Conservation (phyloP, 768 basidiomycete genomes). For the Podaxis sp. region DNA sequence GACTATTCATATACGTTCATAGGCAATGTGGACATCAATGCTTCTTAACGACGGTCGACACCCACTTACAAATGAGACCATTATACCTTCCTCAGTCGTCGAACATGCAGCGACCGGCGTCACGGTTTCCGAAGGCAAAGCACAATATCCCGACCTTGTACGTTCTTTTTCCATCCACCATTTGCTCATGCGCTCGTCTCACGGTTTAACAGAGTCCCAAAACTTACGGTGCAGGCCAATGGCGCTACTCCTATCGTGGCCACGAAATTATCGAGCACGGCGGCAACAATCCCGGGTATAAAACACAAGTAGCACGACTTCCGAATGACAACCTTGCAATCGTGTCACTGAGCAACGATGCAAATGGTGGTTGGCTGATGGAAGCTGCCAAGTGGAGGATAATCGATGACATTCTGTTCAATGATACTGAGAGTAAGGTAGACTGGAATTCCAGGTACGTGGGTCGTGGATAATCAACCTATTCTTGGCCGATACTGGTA, state of each 20-base stretch:
- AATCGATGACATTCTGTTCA: slow-evolving; percentile 33
- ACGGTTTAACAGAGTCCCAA: slow-evolving; percentile 28
- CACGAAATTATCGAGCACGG: slow-evolving; percentile 45
- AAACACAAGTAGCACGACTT: slow-evolving; percentile 30
- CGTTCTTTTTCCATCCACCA: slow-evolving; percentile 14
- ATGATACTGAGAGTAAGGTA: slow-evolving; percentile 17
- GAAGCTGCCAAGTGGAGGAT: slow-evolving; percentile 39
- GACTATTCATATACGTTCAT: background rate
- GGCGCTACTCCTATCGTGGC: slow-evolving; percentile 38
- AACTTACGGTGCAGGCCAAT: slow-evolving; percentile 42
- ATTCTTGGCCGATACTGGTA: too few species aligned
- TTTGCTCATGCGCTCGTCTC: background rate
- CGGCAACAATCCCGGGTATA: slow-evolving; percentile 39
- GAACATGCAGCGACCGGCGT: slow-evolving; percentile 36
- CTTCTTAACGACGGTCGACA: slow-evolving; percentile 39
- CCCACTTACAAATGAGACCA: slow-evolving; percentile 35
- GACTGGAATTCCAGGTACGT: slow-evolving; percentile 39
- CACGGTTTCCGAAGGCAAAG: slow-evolving; percentile 32
- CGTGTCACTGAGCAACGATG: slow-evolving; percentile 41
- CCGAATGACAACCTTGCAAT: slow-evolving; percentile 40
- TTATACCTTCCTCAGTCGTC: slow-evolving; percentile 36
- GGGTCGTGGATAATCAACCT: background rate
- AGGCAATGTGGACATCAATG: slow-evolving; percentile 39
- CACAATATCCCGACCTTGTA: slow-evolving; percentile 36
- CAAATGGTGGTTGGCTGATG: slow-evolving; percentile 30